Conservation (phyloP, 2,329 filamentous ascomycete genomes). For the Sclerotinia glacialis region DNA sequence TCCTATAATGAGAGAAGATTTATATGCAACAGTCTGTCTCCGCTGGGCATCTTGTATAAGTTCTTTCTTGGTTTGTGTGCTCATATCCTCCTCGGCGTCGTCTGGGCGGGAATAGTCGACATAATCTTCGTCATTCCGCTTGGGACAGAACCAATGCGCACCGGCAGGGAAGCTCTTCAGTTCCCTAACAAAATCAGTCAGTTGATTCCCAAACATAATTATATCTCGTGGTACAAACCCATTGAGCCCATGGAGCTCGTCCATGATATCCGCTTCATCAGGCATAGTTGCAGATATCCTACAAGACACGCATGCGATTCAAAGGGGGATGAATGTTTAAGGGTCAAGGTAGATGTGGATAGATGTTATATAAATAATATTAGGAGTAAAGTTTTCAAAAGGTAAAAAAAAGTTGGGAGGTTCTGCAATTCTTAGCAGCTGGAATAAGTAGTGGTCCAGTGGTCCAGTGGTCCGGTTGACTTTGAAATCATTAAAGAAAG, state of each 20-base stretch:
- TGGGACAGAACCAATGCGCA: slow-evolving; percentile 67
- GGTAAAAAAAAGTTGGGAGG: neutral
- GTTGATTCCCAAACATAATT: neutral
- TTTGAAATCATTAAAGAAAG: neutral
- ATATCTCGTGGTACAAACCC: slow-evolving; percentile 28
- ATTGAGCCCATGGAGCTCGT: slow-evolving; percentile 37
- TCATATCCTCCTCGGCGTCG: slow-evolving; percentile 48
- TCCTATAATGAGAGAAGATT: slow-evolving; percentile 66
- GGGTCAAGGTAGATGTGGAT: neutral
- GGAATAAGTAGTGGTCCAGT: neutral
- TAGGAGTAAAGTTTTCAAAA: neutral
- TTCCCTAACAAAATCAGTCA: slow-evolving; percentile 30
- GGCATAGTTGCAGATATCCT: slow-evolving; percentile 25
- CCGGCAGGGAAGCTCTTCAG: slow-evolving; percentile 40
- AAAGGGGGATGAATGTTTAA: neutral
- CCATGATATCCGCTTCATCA: slow-evolving; percentile 38
- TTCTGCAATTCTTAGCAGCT: slow-evolving; percentile 1
- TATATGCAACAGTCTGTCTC: slow-evolving; percentile 62
- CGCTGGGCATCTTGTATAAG: slow-evolving; percentile 54
- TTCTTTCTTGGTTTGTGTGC: slow-evolving; percentile 49
- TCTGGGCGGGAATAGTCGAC: slow-evolving; percentile 60
- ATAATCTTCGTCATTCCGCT: slow-evolving; percentile 58
- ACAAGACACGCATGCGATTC: slow-evolving; percentile 24
- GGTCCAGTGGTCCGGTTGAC: neutral
- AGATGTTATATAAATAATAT: slow-evolving; percentile 5